phyloP scores from a whole-genome alignment of 1,139 yeast genomes.

The Kodamaea ohmeri region DNA sequence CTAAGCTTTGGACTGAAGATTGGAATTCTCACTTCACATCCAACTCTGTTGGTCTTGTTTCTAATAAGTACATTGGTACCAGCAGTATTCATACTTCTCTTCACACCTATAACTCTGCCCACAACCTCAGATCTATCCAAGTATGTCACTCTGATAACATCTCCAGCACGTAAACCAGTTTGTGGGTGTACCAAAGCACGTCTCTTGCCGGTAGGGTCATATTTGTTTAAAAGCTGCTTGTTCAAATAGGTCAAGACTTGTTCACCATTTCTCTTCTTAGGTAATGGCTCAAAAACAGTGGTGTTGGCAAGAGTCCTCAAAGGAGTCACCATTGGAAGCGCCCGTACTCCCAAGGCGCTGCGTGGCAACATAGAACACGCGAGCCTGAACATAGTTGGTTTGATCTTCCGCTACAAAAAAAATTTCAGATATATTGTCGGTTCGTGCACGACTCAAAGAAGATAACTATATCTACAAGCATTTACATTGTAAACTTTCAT shows the following conservation, averaged over 20 bases:
- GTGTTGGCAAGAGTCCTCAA: conserved; percentile 15
- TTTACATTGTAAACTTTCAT: no score
- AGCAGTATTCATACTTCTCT: conserved; percentile 55
- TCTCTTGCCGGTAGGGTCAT: conserved; percentile 76
- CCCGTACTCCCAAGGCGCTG: neutral
- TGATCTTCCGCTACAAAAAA: conserved; percentile 1
- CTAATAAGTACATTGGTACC: conserved; percentile 74
- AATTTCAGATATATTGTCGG: conserved; percentile 5
- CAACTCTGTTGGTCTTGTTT: conserved; percentile 73
- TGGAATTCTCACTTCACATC: conserved; percentile 79
- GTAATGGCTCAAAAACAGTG: conserved; percentile 53
- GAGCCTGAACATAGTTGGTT: conserved; percentile 19
- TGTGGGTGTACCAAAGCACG: conserved; percentile 51
- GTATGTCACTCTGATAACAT: conserved; percentile 73
- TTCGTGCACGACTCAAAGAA: conserved; percentile 7
- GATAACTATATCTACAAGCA: neutral
- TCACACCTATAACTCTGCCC: conserved; percentile 76
- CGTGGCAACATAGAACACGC: conserved; percentile 12
- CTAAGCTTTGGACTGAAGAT: conserved; percentile 74
- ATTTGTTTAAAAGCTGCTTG: conserved; percentile 48
- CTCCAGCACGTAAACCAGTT: conserved; percentile 73
- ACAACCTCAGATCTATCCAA: conserved; percentile 65
- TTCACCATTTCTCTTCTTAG: conserved; percentile 50
- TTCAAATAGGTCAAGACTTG: conserved; percentile 48
- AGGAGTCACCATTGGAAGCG: neutral